Conservation (phyloP, 106 monocot genomes). For the Narthecium ossifragum region DNA sequence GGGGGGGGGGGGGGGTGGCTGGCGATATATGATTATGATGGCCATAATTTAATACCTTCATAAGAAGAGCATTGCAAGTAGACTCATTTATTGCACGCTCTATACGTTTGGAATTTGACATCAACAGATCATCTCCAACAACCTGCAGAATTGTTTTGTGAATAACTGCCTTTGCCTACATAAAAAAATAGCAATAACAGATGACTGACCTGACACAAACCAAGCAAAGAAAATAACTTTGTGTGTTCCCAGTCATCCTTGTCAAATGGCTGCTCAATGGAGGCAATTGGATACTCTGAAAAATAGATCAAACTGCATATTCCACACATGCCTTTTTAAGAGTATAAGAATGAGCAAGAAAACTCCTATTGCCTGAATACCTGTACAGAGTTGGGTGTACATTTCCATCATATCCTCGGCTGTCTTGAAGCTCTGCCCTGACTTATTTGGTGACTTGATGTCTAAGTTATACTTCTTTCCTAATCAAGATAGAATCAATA, state of each 20-base stretch:
- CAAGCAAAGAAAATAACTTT: constrained; percentile 61
- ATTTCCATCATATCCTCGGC: constrained; percentile 90
- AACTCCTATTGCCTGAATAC: constrained; percentile 12
- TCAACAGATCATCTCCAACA: constrained; percentile 85
- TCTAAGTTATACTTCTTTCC: constrained; percentile 92
- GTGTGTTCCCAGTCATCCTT: constrained; percentile 94
- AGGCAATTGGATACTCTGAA: constrained; percentile 75
- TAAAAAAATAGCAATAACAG: constrained; percentile 1
- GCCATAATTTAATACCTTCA: constrained; percentile 89
- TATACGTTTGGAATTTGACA: constrained; percentile 82
- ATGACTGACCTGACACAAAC: constrained; percentile 68
- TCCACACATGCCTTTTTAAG: neutral
- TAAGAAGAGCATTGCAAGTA: constrained; percentile 90
- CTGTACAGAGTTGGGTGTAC: constrained; percentile 75
- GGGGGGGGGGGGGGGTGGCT: too few species aligned
- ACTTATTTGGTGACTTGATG: constrained; percentile 71
- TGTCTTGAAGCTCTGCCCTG: constrained; percentile 80
- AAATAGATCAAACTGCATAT: neutral
- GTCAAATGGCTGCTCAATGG: constrained; percentile 93
- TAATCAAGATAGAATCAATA: constrained; percentile 16
- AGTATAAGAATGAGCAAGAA: neutral
- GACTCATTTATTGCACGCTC: constrained; percentile 70
- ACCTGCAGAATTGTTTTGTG: constrained; percentile 48
- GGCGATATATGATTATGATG: too few species aligned
- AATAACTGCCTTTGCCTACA: constrained; percentile 4